These are phyloP conservation scores for Psilocybe sp. DNA, from an alignment of 768 basidiomycete genomes.

Conservation along the genomic window DNA sequence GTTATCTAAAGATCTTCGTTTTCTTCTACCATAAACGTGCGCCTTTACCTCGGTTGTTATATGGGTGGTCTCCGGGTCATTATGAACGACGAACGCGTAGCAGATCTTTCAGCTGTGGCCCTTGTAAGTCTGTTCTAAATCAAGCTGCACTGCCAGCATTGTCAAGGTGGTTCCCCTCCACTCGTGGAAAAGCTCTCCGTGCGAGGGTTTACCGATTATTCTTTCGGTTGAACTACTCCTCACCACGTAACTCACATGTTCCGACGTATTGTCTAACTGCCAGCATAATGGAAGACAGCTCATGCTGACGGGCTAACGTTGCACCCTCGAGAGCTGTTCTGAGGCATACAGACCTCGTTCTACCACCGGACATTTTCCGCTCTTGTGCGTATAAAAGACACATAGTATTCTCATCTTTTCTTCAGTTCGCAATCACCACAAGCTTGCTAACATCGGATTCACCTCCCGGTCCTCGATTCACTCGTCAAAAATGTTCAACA, in stretches of 20 bases:
- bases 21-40: slow-evolving; percentile 1
- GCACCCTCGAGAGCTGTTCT: not conserved
- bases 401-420: not conserved
- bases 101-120: not conserved
- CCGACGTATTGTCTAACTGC: not conserved
- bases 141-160: not conserved
- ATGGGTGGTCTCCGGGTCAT: slow-evolving; percentile 16
- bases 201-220: no score
- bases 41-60: slow-evolving; percentile 18
- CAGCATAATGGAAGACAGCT: not conserved
- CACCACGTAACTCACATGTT: not conserved
- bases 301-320: not conserved
- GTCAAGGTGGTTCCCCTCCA: no score
- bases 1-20: not conserved
- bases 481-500: slow-evolving; percentile 32
- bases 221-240: not conserved
- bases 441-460: slow-evolving; percentile 15
- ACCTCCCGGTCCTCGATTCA: slow-evolving; percentile 9
- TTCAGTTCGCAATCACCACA: slow-evolving; percentile 14
- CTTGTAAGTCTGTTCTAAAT: slow-evolving; percentile 2
- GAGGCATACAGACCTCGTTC: not conserved
- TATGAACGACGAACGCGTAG: not conserved
- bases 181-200: no score
- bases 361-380: slow-evolving; percentile 21
- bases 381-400: slow-evolving; percentile 17